Evolutionary conservation across 2,329 filamentous ascomycete genomes (phyloP), one percentile per base, ranked within the genome.

Genomic region (Arthroderma uncinatum): DNA sequence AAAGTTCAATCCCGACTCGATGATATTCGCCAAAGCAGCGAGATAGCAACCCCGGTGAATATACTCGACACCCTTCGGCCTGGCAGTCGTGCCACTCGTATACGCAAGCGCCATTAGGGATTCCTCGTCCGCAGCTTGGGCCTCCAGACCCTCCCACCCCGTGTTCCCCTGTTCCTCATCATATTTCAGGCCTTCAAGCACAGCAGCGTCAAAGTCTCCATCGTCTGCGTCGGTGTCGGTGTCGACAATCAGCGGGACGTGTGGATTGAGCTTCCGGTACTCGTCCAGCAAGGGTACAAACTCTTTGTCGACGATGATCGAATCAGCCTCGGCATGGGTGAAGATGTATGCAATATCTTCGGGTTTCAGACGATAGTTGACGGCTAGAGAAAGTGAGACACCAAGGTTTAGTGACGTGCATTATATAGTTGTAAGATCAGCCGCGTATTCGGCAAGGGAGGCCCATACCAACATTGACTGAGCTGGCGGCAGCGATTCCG

Each of bases 281-380:
- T 74, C 73, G 37, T 84, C 82, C 12, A 98, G 76, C 54, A 97
- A 75, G 2, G 75, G 73, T 19, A 83, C 72, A 67, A 85, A 96
- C 71, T 98, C 93, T 30, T 82, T 75, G 67, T 98, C 93, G 2
- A 87, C 89, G 57, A 98, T 84, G 62, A 98, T 89, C 55, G 82
- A 77, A 66, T 98, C 92, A 0, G 88, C 91, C 58, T 95, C 88
- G 5, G 86, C 83, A 73, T 91, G 92, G 40, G 85, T 82, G 66
- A 98, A 89, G 60, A 97, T 95, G 71, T 97, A 98, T 19, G 81
- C 77, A 58, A 98, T 85, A 66, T 98, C 93, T 60, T 91, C 88
- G 36, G 81, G 76, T 69, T 93, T 93, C 48, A 96, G 75, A 1
- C 85, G 76, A 64, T 87, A 87, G 63, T 89, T 89, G 48, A 85